These are phyloP conservation scores for Apiospora arundinis DNA, from an alignment of 2,329 filamentous ascomycete genomes.

Conservation along the genomic window DNA sequence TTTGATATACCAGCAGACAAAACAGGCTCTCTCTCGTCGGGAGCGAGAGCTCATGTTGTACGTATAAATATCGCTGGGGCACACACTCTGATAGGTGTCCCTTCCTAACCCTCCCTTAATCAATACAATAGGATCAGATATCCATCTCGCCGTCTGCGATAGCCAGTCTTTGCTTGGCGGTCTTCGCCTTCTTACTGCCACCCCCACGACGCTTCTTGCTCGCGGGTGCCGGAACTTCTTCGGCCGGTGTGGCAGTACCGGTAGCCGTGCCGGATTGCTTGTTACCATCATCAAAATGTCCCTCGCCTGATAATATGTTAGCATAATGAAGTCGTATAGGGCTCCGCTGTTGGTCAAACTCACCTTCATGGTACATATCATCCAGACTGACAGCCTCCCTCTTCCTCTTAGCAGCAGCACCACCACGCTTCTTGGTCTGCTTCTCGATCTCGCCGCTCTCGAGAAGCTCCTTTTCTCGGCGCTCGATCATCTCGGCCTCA, in stretches of 20 bases:
- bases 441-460: constrained; percentile 74
- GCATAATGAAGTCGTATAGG: constrained; percentile 25
- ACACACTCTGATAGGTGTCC: not conserved
- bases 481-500: constrained; percentile 91
- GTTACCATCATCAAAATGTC: constrained; percentile 88
- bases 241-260: constrained; percentile 82
- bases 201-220: constrained; percentile 63
- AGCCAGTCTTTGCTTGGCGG: constrained; percentile 70
- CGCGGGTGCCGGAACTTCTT: constrained; percentile 55
- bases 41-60: not conserved
- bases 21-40: not conserved
- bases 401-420: constrained; percentile 56
- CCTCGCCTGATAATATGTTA: constrained; percentile 74
- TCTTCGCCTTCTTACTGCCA: constrained; percentile 68
- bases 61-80: not conserved
- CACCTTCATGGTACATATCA: constrained; percentile 99
- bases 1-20: constrained; percentile 2
- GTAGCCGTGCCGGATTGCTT: constrained; percentile 65
- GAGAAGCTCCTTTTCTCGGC: constrained; percentile 85
- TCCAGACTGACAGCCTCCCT: constrained; percentile 74
- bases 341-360: constrained; percentile 46
- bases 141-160: constrained; percentile 68
- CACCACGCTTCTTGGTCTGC: constrained; percentile 64
- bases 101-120: not conserved
- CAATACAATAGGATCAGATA: constrained; percentile 30